Base-by-base conservation (phyloP, 1,284 basidiomycete genomes). In the Sparassis latifolia region DNA sequence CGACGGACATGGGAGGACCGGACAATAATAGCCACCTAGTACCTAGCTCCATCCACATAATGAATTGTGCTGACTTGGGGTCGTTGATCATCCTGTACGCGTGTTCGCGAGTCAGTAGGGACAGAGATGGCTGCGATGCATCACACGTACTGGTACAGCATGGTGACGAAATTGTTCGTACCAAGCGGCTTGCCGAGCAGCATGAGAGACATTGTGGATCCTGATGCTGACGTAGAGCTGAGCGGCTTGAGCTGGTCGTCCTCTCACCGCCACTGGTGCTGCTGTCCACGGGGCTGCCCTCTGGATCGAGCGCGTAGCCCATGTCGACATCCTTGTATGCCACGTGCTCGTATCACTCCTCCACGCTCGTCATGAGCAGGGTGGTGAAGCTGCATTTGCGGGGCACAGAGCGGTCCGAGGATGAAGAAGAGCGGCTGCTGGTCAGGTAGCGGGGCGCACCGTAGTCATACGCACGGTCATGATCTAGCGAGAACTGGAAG, bases 101-200 rank as follows among this genome's bases (percentile, higher is more conserved):
- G 32, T 20, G 20, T 20, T 20, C 20, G 20, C 20, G 20, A 20
- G 20, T 20, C 20, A 20, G 20, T 20, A 20, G 20, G 20, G 20
- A 20, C 20, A 20, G 20, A 20, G 20, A 20, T 20, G 20, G 20
- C 20, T 20, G 20, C 20, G 20, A 20, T 20, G 20, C 20, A 20
- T 20, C 20, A 20, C 20, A 78, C 86, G 63, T 58, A 88, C 86
- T 88, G 84, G 67, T 88, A 89, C 31, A 90, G 72, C 73, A 89
- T 90, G 10, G 84, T 84, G 43, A 89, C 86, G 63, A 90, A 90
- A 62, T 90, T 90, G 61, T 89, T 89, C 38, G 84, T 84, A 20
- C 79, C 80, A 60, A 81, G 71, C 12, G 84, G 77, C 61, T 86
- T 88, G 47, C 79, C 77, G 20, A 84, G 70, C 45, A 78, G 63